A percentile compares a stretch with the other conserved stretches of the same genome.
These are phyloP conservation scores for Nicotiana attenuata DNA, from an alignment of 257 asterid genomes.

Conservation along the genomic window DNA sequence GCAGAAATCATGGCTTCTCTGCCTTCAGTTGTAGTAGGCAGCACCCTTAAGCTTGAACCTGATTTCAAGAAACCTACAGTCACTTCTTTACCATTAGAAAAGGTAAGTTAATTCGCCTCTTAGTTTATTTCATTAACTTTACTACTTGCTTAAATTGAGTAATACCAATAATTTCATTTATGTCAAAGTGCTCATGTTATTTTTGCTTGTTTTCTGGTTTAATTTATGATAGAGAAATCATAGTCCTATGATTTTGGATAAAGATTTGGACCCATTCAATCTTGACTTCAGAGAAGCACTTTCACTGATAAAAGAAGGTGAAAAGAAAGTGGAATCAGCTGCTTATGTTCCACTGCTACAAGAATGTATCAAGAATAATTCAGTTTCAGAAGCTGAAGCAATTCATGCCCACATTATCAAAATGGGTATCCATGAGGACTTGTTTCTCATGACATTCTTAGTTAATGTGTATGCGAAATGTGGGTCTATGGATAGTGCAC, in stretches of 20 bases:
- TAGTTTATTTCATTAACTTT: background rate
- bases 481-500: slow-evolving; percentile 52
- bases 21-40: slow-evolving; percentile 53
- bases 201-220: background rate
- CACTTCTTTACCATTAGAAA: slow-evolving; percentile 47
- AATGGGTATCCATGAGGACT: slow-evolving; percentile 47
- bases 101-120: slow-evolving; percentile 33
- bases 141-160: too few species aligned
- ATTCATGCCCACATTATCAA: slow-evolving; percentile 69
- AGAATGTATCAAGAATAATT: slow-evolving; percentile 48
- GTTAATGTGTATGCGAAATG: slow-evolving; percentile 73
- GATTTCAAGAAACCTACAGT: slow-evolving; percentile 45
- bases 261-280: slow-evolving; percentile 27
- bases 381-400: slow-evolving; percentile 39
- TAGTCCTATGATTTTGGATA: slow-evolving; percentile 38
- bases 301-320: slow-evolving; percentile 30
- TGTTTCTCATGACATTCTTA: slow-evolving; percentile 70
- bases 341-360: slow-evolving; percentile 62
- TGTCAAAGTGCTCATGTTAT: background rate
- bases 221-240: slow-evolving; percentile 33
- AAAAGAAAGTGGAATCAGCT: slow-evolving; percentile 41
- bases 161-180: too few species aligned
- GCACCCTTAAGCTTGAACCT: slow-evolving; percentile 59
- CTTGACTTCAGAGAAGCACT: slow-evolving; percentile 47
- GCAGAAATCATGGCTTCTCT: slow-evolving; percentile 68